phyloP scores from a whole-genome alignment of 345 rosid species.

The Eucalyptus melliodora region DNA sequence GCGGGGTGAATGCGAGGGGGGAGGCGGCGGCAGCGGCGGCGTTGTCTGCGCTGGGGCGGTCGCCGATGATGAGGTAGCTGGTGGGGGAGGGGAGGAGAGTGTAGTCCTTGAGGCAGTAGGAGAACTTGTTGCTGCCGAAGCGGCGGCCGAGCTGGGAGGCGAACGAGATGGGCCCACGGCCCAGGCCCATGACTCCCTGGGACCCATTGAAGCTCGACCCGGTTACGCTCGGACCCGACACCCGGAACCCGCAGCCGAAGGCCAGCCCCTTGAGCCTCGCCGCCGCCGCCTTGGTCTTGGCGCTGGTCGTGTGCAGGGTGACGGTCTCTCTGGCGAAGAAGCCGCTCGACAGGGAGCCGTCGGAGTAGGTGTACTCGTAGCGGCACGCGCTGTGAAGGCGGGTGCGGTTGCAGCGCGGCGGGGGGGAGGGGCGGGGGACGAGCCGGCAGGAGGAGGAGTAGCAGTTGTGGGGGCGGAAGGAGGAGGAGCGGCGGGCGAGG shows the following conservation, averaged over 20 bases:
- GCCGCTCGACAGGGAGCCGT: conserved; percentile 54
- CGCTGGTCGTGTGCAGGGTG: conserved; percentile 44
- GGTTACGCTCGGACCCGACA: conserved; percentile 56
- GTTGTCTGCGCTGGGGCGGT: background rate
- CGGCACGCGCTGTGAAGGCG: conserved; percentile 69
- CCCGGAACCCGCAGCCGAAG: conserved; percentile 79
- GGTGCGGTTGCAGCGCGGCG: conserved; percentile 31
- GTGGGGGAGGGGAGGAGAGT: conserved; percentile 77
- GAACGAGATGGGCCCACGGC: conserved; percentile 71
- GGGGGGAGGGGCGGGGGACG: conserved; percentile 36
- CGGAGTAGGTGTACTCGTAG: conserved; percentile 63
- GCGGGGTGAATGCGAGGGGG: conserved; percentile 41
- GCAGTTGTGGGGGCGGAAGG: conserved; percentile 70
- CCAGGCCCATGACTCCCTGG: conserved; percentile 89
- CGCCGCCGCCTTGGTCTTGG: background rate
- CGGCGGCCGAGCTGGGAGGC: conserved; percentile 74
- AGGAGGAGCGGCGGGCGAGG: conserved; percentile 64
- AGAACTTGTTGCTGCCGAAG: conserved; percentile 63
- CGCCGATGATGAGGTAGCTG: conserved; percentile 64
- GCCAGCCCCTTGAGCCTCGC: conserved; percentile 23
- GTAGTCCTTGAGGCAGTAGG: conserved; percentile 79
- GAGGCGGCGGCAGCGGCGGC: background rate
- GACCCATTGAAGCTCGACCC: conserved; percentile 66
- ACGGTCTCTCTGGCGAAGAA: conserved; percentile 58
- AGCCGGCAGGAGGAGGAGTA: conserved; percentile 38